phyloP scores from a whole-genome alignment of 1,284 basidiomycete species.

The Trichosporon asahii region DNA sequence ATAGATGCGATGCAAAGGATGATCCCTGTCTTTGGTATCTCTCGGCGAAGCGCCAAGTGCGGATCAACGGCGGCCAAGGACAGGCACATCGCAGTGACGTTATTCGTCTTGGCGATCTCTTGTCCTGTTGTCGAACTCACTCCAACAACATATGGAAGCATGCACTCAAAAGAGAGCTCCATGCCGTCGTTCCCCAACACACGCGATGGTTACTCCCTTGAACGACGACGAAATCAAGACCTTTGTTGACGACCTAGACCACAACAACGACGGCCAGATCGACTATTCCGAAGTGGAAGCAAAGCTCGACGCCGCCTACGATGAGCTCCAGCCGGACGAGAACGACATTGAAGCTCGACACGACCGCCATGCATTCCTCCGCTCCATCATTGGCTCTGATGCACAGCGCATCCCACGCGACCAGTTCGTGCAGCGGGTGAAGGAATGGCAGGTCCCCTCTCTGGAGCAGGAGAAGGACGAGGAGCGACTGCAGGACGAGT shows the following conservation, averaged over 20 bases:
- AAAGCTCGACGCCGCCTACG: slow-evolving; percentile 29
- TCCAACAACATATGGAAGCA: not conserved
- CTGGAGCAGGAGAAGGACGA: slow-evolving; percentile 30
- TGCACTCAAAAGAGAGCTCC: not conserved
- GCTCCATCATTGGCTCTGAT: slow-evolving; percentile 26
- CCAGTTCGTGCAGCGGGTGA: slow-evolving; percentile 25
- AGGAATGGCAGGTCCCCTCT: slow-evolving; percentile 30
- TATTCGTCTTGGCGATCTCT: not conserved
- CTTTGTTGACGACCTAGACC: slow-evolving; percentile 33
- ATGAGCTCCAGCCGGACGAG: slow-evolving; percentile 26
- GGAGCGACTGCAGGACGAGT: slow-evolving; percentile 28
- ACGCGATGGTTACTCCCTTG: slow-evolving; percentile 16
- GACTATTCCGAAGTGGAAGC: slow-evolving; percentile 28
- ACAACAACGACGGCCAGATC: slow-evolving; percentile 32
- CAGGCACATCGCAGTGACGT: not conserved
- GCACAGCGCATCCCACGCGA: slow-evolving; percentile 20
- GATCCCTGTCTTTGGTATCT: not conserved
- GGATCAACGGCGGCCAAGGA: not conserved
- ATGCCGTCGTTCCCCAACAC: not conserved
- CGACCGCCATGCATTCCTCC: slow-evolving; percentile 29
- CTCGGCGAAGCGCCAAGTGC: not conserved
- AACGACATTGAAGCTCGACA: slow-evolving; percentile 2
- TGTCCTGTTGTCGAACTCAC: not conserved
- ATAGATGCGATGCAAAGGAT: not conserved
- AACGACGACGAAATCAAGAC: slow-evolving; percentile 29